Evolutionary conservation across 805 yeast species (phyloP).

Genomic region (Candida montana): DNA sequence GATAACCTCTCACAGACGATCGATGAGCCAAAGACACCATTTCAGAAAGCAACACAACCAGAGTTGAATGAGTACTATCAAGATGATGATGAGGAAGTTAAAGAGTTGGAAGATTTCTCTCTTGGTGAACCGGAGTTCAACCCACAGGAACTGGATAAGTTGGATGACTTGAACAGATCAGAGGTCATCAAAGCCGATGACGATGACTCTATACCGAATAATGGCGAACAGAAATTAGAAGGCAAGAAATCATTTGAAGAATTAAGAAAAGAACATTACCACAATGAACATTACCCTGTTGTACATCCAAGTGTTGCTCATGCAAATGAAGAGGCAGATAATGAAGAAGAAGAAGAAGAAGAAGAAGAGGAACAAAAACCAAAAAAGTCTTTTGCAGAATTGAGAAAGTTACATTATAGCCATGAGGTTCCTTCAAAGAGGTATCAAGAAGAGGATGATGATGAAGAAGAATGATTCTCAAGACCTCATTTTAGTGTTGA

Average conservation of each 20-base stretch:
- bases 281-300: conserved; percentile 39
- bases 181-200: background rate
- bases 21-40: conserved; percentile 95
- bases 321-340: conserved; percentile 20
- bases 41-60: conserved; percentile 83
- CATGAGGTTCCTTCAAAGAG: conserved; percentile 14
- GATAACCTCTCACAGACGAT: conserved; percentile 51
- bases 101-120: conserved; percentile 44
- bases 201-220: conserved; percentile 40
- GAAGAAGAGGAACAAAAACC: conserved; percentile 41
- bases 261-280: conserved; percentile 76
- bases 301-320: conserved; percentile 17
- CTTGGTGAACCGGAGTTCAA: conserved; percentile 54
- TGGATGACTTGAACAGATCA: conserved; percentile 17
- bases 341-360: conserved; percentile 16
- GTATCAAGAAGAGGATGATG: conserved; percentile 7
- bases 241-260: conserved; percentile 54
- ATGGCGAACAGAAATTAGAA: background rate
- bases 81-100: conserved; percentile 47
- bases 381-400: conserved; percentile 25
- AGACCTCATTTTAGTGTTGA: no score
- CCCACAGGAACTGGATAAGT: conserved; percentile 24
- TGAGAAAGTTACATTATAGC: conserved; percentile 22
- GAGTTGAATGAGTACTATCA: conserved; percentile 70
- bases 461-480: conserved; percentile 2